Percentiles rank a stretch among this genome's conserved stretches.
These are phyloP conservation scores for Gossypium anomalum DNA, from an alignment of 345 rosid genomes.

Conservation along the genomic window DNA sequence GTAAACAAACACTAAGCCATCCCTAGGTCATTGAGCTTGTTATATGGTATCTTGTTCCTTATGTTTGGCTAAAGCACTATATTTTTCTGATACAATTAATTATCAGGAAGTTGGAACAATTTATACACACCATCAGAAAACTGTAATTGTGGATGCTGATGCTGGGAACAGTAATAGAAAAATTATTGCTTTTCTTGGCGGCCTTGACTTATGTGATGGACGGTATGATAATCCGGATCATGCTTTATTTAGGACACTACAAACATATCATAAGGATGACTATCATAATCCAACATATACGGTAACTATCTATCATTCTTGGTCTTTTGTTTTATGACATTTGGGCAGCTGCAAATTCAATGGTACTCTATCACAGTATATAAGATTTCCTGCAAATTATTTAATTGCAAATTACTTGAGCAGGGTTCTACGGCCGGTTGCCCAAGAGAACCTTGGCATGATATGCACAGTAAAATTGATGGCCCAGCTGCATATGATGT, in stretches of 20 bases:
- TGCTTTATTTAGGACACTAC: constrained; percentile 62
- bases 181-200: constrained; percentile 89
- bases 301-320: constrained; percentile 34
- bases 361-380: background rate
- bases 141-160: constrained; percentile 87
- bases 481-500: constrained; percentile 99
- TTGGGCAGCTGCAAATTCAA: constrained; percentile 10
- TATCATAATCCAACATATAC: constrained; percentile 87
- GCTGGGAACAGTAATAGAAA: constrained; percentile 70
- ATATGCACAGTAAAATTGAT: constrained; percentile 83
- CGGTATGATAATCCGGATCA: constrained; percentile 89
- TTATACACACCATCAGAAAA: constrained; percentile 96
- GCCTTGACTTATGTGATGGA: constrained; percentile 95
- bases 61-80: constrained; percentile 3
- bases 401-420: constrained; percentile 17
- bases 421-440: constrained; percentile 71
- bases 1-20: background rate
- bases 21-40: background rate
- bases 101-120: constrained; percentile 86
- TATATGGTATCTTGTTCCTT: background rate
- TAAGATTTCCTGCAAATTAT: constrained; percentile 1
- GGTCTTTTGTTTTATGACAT: background rate
- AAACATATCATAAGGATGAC: constrained; percentile 77
- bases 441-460: constrained; percentile 98
- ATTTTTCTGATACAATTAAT: constrained; percentile 2